phyloP scores from a whole-genome alignment of 2,329 filamentous ascomycete species.

The Colletotrichum sp. region DNA sequence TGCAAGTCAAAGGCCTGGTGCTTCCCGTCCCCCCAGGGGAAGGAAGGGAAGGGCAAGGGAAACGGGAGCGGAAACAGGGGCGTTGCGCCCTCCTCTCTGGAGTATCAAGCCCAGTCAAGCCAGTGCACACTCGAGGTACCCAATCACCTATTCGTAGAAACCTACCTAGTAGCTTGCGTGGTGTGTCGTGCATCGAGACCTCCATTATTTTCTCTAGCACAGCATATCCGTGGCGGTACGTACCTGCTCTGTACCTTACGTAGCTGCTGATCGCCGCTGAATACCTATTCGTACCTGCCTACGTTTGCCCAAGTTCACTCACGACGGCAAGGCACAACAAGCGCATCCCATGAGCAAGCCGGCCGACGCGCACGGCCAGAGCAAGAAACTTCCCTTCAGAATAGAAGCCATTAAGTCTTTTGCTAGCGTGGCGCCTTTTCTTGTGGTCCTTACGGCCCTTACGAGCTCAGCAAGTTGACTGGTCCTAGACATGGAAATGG shows the following conservation, averaged over 20 bases:
- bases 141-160: neutral
- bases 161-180: neutral
- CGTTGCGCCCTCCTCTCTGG: neutral
- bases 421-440: neutral
- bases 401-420: neutral
- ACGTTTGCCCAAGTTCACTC: neutral
- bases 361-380: neutral
- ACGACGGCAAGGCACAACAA: neutral
- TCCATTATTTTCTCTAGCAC: neutral
- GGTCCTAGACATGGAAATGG: neutral
- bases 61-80: neutral
- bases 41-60: neutral
- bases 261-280: neutral
- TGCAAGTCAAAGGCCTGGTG: neutral
- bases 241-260: neutral
- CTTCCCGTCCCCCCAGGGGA: neutral
- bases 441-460: neutral
- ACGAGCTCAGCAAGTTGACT: neutral
- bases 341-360: neutral
- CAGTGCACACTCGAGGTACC: neutral
- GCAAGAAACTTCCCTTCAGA: neutral
- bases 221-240: neutral
- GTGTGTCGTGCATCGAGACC: neutral
- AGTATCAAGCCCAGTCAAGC: neutral
- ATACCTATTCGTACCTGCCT: neutral